Evolutionary conservation across 257 asterid genomes (phyloP), one percentile per base, ranked within the genome.

Genomic region (Scutellaria baicalensis): DNA sequence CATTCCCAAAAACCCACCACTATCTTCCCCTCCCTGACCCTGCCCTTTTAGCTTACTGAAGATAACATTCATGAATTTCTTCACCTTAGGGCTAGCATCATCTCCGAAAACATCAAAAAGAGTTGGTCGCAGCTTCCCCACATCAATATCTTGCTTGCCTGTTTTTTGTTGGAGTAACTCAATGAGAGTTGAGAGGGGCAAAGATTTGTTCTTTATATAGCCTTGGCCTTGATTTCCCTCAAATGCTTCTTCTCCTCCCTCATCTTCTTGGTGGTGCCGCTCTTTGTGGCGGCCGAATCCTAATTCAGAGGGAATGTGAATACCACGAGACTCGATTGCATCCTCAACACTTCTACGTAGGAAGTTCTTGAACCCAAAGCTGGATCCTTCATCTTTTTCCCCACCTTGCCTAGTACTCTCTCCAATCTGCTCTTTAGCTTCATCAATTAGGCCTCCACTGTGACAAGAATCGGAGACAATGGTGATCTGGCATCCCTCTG

Each of bases 381-480:
- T 62, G 3, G 84, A 87, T 57, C 81, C 86, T 1, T 76, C 83
- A 6, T 79, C 77, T 10, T 76, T 86, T 8, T 78, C 84, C 39
- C 36, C 71, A 5, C 48, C 71, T 59, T 64, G 72, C 68, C 72
- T 81, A 31, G 78, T 78, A 84, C 97, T 91, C 83, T 90, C 96
- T 31, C 98, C 97, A 6, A 93, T 91, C 80, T 91, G 99, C 76
- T 93, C 98, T 78, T 93, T 93, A 60, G 94, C 89, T 73, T 86
- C 96, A 44, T 88, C 96, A 8, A 93, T 89, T 21, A 93, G 87
- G 50, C 98, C 97, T 0, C 97, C 98, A 14, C 97, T 93, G 84
- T 93, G 98, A 73, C 98, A 93, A 10, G 97, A 93, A 72, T 93
- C 98, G 0, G 98, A 93, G n/a, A 93, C 97, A 9, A 93, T 79